Base-by-base conservation (phyloP, 208 protist genomes). In the Phytomonas sp. region DNA sequence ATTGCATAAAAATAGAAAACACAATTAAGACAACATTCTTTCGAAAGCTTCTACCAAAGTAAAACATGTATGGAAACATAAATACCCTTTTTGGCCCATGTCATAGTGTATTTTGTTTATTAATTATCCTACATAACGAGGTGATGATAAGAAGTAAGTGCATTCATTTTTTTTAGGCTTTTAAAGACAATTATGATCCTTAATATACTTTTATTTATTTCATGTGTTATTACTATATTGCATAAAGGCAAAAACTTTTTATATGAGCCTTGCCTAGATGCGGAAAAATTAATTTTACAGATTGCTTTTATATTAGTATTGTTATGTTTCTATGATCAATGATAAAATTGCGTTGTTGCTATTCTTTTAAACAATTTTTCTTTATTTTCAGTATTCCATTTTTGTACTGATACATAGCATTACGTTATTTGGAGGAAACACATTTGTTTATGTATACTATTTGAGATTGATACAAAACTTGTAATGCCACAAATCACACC, bases 151-250 rank as follows among this genome's bases (percentile, higher is more conserved):
- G 42, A 56, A 56, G 19, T 30, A 12, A 10, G 19, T 31, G 1
- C 23, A 32, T 49, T 67, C 23, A 52, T 34, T 67, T 67, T 49
- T 49, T 67, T 49, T 19, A 42, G 31, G 31, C 30, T 37, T 66
- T 66, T 49, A 42, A 66, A 7, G 40, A 34, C 31, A 29, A 36
- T 64, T 64, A 64, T 64, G 1, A 26, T 29, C 23, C 19, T 64
- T 40, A 64, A 40, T 64, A 14, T 64, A 5, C 26, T 64, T 29
- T 26, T 26, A 23, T 6, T 40, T 7, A 33, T 5, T 33, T 26
- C 45, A 56, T 56, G 45, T 56, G 45, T 26, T 56, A 26, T 56
- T 26, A 19, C 23, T 5, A 56, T 26, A 56, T 56, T 56, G 7
- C 45, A 56, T 56, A 56, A 4, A 49, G 19, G 19, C 19, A 56